These are phyloP conservation scores for Cryptococcus hybrid DNA, from an alignment of 1,284 basidiomycete genomes.

Conservation along the genomic window DNA sequence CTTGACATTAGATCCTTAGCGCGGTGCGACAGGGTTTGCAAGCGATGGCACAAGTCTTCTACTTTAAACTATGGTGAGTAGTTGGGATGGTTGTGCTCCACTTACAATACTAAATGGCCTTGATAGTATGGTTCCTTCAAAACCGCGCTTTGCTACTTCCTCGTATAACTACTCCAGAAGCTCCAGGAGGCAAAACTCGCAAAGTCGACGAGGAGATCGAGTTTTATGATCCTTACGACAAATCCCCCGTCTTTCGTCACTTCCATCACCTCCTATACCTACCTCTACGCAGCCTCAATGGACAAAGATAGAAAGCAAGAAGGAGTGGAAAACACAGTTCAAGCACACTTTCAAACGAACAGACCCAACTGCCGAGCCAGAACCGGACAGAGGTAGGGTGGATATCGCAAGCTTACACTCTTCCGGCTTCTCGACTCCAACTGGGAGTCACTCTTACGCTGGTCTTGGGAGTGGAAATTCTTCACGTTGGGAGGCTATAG, in stretches of 20 bases:
- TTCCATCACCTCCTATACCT: slow-evolving; percentile 56
- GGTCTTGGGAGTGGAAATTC: slow-evolving; percentile 40
- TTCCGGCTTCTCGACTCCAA: slow-evolving; percentile 72
- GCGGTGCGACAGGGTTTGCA: slow-evolving; percentile 71
- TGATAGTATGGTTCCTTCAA: slow-evolving; percentile 82
- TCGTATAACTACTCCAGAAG: slow-evolving; percentile 45
- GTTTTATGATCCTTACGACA: slow-evolving; percentile 51
- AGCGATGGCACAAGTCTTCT: slow-evolving; percentile 81
- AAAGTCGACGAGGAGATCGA: slow-evolving; percentile 45
- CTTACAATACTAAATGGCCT: background rate
- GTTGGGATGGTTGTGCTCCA: background rate
- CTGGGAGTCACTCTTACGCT: slow-evolving; percentile 43
- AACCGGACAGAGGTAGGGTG: slow-evolving; percentile 39
- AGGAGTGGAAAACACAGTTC: slow-evolving; percentile 42
- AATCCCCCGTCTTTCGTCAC: slow-evolving; percentile 50
- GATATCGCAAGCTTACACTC: slow-evolving; percentile 44
- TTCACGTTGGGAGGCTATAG: slow-evolving; percentile 29
- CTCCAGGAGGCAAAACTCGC: slow-evolving; percentile 46
- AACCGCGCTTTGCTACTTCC: slow-evolving; percentile 47
- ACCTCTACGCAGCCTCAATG: slow-evolving; percentile 40
- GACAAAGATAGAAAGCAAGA: slow-evolving; percentile 51
- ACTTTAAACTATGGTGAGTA: slow-evolving; percentile 80
- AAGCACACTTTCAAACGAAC: slow-evolving; percentile 37
- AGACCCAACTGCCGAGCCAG: slow-evolving; percentile 33
- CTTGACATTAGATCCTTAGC: slow-evolving; percentile 68